These are phyloP conservation scores for Penicillium sp. DNA, from an alignment of 2,329 filamentous ascomycete species.

Conservation along the genomic window DNA sequence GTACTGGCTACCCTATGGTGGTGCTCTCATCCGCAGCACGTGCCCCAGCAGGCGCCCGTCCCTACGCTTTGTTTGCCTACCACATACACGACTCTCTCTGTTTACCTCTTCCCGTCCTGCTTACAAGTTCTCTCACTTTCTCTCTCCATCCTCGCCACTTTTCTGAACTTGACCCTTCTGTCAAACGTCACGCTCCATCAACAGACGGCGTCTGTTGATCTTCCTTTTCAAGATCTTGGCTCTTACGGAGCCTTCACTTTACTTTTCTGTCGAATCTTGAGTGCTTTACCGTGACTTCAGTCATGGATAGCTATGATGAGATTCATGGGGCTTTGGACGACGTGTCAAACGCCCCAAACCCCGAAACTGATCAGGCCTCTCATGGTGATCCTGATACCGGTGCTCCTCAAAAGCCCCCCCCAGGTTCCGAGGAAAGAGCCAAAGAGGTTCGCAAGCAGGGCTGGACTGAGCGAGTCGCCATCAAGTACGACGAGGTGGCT, in stretches of 20 bases:
- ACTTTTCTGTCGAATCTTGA: background rate
- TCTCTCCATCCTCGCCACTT: no score
- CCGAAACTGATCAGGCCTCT: background rate
- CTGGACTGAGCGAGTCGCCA: conserved; percentile 43
- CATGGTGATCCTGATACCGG: background rate
- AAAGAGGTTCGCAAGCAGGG: conserved; percentile 42
- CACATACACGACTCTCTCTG: no score
- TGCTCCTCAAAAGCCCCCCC: background rate
- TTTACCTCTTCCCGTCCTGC: no score
- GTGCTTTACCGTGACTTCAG: background rate
- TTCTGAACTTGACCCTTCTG: no score
- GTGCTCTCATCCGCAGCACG: no score
- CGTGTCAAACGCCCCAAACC: background rate
- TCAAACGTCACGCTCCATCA: no score
- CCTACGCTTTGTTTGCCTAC: no score
- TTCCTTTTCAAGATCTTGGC: no score
- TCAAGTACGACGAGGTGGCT: conserved; percentile 42
- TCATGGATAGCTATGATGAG: background rate
- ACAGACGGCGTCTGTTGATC: no score
- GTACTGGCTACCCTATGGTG: no score
- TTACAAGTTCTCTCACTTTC: no score
- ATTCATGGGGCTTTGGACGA: background rate
- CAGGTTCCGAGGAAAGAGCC: conserved; percentile 25
- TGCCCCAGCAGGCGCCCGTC: no score
- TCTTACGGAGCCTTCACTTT: background rate